Evolutionary conservation across 2,329 filamentous ascomycete species (phyloP).

Genomic region (Setomelanomma holmii): DNA sequence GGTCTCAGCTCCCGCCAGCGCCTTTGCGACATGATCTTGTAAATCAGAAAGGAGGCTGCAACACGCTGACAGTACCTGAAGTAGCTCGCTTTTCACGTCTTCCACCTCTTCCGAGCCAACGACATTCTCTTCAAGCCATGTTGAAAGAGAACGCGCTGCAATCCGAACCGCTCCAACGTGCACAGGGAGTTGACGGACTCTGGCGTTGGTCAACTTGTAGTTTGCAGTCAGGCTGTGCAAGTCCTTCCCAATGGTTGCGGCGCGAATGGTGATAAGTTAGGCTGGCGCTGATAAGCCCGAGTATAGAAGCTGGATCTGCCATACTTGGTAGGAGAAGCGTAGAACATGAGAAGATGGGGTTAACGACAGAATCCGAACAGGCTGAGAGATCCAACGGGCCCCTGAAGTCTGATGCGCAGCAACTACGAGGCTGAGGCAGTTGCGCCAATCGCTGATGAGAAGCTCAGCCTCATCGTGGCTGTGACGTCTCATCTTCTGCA

Average conservation of each 20-base stretch:
- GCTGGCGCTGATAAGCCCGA: not conserved
- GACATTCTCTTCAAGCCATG: not conserved
- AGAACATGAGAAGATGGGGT: not conserved
- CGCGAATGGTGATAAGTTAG: not conserved
- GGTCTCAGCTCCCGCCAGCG: not conserved
- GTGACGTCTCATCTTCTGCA: too few relatives aligned
- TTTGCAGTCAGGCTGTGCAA: not conserved
- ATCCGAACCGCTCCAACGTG: slow-evolving; percentile 1
- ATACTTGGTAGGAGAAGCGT: not conserved
- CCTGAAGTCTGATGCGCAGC: not conserved
- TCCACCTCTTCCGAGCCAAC: slow-evolving; percentile 1
- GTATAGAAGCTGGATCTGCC: not conserved
- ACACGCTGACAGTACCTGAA: not conserved
- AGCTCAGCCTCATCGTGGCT: not conserved
- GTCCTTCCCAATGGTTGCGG: not conserved
- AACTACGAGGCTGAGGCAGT: not conserved
- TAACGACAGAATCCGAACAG: too few relatives aligned
- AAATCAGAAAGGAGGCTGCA: not conserved
- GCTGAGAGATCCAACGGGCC: too few relatives aligned
- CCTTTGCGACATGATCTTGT: not conserved
- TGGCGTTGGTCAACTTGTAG: not conserved
- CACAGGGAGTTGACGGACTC: not conserved
- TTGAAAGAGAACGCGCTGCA: not conserved
- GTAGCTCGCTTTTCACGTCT: not conserved
- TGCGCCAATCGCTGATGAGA: not conserved